Conservation (phyloP, 352 stramenopile genomes). For the Globisporangium barbulae region DNA sequence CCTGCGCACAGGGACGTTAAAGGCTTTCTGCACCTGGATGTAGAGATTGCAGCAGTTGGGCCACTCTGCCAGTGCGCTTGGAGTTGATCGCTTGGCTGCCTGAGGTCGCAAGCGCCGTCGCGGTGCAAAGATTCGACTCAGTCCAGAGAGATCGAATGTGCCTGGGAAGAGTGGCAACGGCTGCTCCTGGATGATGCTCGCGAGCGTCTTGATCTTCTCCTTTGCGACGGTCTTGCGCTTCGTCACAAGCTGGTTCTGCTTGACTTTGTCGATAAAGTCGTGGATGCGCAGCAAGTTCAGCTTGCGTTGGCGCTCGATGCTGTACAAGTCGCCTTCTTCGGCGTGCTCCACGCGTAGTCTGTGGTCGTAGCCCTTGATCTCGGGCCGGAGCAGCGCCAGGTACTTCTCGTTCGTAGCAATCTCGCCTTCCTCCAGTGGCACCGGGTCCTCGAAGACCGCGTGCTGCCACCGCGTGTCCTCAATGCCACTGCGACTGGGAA, state of each 20-base stretch:
- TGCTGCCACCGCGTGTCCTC: conserved; percentile 18
- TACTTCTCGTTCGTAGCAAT: conserved; percentile 55
- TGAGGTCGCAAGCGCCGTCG: conserved; percentile 48
- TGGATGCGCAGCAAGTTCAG: conserved; percentile 49
- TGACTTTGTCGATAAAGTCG: conserved; percentile 64
- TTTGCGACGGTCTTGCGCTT: conserved; percentile 10
- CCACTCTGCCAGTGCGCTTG: conserved; percentile 41
- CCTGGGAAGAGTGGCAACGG: conserved; percentile 74
- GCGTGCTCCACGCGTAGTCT: conserved; percentile 41
- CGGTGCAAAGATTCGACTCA: conserved; percentile 54
- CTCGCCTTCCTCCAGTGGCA: conserved; percentile 63
- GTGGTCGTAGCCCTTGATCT: conserved; percentile 57
- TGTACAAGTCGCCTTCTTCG: conserved; percentile 27
- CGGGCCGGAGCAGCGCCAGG: conserved; percentile 56
- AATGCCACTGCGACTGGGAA: neutral
- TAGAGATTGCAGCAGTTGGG: conserved; percentile 71
- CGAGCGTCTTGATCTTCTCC: conserved; percentile 31
- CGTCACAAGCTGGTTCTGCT: conserved; percentile 24
- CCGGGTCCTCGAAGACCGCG: conserved; percentile 51
- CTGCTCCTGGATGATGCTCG: conserved; percentile 83
- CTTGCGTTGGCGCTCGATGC: conserved; percentile 46
- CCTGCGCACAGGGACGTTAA: conserved; percentile 68
- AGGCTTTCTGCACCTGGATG: conserved; percentile 77
- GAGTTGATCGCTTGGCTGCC: conserved; percentile 21
- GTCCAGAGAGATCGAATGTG: conserved; percentile 52